phyloP scores from a whole-genome alignment of 2,329 filamentous ascomycete genomes.

The Cladosporium phlei region DNA sequence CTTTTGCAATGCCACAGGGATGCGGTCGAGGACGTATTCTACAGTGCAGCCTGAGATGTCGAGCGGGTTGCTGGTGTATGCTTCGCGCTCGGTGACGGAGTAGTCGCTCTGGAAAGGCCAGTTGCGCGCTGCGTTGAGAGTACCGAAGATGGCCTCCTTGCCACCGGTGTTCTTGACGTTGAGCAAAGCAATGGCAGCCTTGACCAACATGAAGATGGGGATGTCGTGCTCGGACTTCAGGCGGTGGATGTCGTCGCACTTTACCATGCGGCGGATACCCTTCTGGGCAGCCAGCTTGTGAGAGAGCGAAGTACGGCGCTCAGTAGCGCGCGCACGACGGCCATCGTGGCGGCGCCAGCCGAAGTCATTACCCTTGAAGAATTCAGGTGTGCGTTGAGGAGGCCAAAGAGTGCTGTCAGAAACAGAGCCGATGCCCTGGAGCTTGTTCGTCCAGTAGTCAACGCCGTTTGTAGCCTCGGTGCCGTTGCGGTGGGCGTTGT shows the following conservation, averaged over 20 bases:
- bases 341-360: slow-evolving; percentile 28
- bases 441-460: slow-evolving; percentile 29
- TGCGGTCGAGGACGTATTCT: slow-evolving; percentile 31
- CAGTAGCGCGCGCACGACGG: slow-evolving; percentile 22
- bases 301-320: slow-evolving; percentile 19
- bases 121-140: slow-evolving; percentile 30
- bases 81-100: slow-evolving; percentile 25
- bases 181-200: slow-evolving; percentile 29
- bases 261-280: slow-evolving; percentile 26
- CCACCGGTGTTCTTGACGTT: slow-evolving; percentile 28
- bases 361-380: slow-evolving; percentile 30
- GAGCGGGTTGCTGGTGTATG: slow-evolving; percentile 28
- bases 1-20: slow-evolving; percentile 24
- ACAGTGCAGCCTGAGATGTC: slow-evolving; percentile 34
- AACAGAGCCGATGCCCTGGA: slow-evolving; percentile 23
- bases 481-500: slow-evolving; percentile 27
- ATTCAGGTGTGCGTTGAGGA: slow-evolving; percentile 28
- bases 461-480: slow-evolving; percentile 27
- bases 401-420: slow-evolving; percentile 28
- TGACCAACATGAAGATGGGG: slow-evolving; percentile 32
- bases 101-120: slow-evolving; percentile 32
- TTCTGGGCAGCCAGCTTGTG: slow-evolving; percentile 27
- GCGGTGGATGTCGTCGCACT: slow-evolving; percentile 24
- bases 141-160: slow-evolving; percentile 31
- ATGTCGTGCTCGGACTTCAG: slow-evolving; percentile 30